Percentiles rank a stretch among this genome's conserved stretches.
These are phyloP conservation scores for Dioszegia hungarica DNA, from an alignment of 768 basidiomycete genomes.

Conservation along the genomic window DNA sequence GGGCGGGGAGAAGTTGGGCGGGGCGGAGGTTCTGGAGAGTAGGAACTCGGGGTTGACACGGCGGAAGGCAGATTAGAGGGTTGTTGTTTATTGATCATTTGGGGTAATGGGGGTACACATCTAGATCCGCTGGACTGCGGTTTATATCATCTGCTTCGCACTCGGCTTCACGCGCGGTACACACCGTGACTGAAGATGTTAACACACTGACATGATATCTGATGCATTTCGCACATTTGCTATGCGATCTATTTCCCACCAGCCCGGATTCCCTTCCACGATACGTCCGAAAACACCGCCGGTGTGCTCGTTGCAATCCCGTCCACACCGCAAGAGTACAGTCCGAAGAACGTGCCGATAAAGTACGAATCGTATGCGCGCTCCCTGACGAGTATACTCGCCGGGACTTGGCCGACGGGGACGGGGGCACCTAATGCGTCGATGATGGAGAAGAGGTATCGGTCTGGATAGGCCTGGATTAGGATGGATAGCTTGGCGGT, in stretches of 20 bases:
- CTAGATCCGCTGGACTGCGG: not conserved
- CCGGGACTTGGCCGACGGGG: not conserved
- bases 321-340: not conserved
- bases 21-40: constrained; percentile 12
- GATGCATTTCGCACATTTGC: too few species aligned
- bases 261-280: too few species aligned
- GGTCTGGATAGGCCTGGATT: not conserved
- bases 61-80: constrained; percentile 19
- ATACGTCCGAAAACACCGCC: not conserved
- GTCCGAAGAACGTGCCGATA: not conserved
- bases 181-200: too few species aligned
- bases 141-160: too few species aligned
- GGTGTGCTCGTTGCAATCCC: not conserved
- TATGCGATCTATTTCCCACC: too few species aligned
- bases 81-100: not conserved
- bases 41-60: not conserved
- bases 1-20: constrained; percentile 8
- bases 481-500: not conserved
- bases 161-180: too few species aligned
- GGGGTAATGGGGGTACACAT: too few species aligned
- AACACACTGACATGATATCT: too few species aligned
- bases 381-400: not conserved
- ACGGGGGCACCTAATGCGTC: not conserved
- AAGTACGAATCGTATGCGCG: not conserved
- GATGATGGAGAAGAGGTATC: not conserved